A percentile compares a stretch with the other conserved stretches of the same genome.
These are phyloP conservation scores for Hanseniaspora jakobsenii DNA, from an alignment of 805 yeast species.

Conservation along the genomic window DNA sequence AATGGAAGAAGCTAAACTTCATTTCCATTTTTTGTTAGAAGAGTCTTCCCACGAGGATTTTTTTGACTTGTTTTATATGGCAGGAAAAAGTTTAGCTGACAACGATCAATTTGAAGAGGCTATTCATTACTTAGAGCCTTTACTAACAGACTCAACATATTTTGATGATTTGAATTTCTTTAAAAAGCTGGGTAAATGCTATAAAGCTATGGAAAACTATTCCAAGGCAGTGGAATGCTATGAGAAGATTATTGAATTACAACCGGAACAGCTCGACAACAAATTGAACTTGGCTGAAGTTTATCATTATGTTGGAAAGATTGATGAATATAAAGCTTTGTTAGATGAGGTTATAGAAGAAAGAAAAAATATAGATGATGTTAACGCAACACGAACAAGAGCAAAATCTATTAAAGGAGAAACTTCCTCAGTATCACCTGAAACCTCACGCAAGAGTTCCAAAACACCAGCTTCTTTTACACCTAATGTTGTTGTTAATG, in stretches of 20 bases:
- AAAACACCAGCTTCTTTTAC: conserved; percentile 11
- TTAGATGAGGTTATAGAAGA: conserved; percentile 43
- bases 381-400: conserved; percentile 19
- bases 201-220: conserved; percentile 58
- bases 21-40: conserved; percentile 47
- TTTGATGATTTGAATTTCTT: conserved; percentile 35
- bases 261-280: conserved; percentile 57
- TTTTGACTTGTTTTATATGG: conserved; percentile 61
- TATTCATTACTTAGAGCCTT: conserved; percentile 46
- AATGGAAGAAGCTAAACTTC: conserved; percentile 58
- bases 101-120: conserved; percentile 69
- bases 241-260: conserved; percentile 39
- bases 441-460: neutral
- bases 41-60: conserved; percentile 45
- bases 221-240: conserved; percentile 52
- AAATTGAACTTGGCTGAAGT: conserved; percentile 75
- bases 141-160: conserved; percentile 44
- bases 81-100: conserved; percentile 61
- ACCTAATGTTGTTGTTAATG: conserved; percentile 12
- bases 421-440: neutral
- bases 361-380: conserved; percentile 21
- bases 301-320: conserved; percentile 51
- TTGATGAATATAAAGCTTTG: conserved; percentile 42
- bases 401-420: conserved; percentile 15
- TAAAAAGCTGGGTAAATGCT: conserved; percentile 61